These are phyloP conservation scores for Polysphondylium violaceum DNA, from an alignment of 78 protist species.

Conservation along the genomic window DNA sequence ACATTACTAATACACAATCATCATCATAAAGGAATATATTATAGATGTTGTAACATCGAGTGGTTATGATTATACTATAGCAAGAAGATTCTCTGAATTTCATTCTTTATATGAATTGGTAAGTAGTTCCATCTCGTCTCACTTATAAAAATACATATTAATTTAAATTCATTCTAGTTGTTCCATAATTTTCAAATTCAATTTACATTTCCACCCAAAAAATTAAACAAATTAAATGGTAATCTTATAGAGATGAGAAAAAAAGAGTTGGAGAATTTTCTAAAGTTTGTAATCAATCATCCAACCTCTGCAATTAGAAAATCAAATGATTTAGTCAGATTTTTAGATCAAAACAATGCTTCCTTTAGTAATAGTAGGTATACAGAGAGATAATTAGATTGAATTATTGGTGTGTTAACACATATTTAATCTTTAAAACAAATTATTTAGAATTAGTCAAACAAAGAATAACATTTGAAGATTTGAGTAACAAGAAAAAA, in stretches of 20 bases:
- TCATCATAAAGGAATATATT: conserved; percentile 36
- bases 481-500: conserved; percentile 35
- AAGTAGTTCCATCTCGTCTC: not conserved
- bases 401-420: conserved; percentile 26
- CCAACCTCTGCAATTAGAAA: conserved; percentile 27
- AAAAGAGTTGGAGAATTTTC: conserved; percentile 37
- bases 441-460: conserved; percentile 33
- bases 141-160: not conserved
- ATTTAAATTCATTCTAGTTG: not conserved
- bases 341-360: conserved; percentile 44
- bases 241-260: conserved; percentile 37
- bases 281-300: conserved; percentile 10
- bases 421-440: conserved; percentile 8
- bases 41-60: conserved; percentile 26
- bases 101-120: conserved; percentile 42
- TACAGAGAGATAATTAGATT: conserved; percentile 42
- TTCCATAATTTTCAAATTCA: conserved; percentile 58
- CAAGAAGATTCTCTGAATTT: conserved; percentile 76
- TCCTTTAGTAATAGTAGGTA: conserved; percentile 56
- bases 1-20: not conserved
- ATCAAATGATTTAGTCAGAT: conserved; percentile 47
- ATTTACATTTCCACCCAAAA: conserved; percentile 68
- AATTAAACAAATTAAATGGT: conserved; percentile 37
- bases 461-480: conserved; percentile 45
- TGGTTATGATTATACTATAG: conserved; percentile 60